These are phyloP conservation scores for Penicillium aurantiogriseum DNA, from an alignment of 2,329 filamentous ascomycete genomes.

Conservation along the genomic window DNA sequence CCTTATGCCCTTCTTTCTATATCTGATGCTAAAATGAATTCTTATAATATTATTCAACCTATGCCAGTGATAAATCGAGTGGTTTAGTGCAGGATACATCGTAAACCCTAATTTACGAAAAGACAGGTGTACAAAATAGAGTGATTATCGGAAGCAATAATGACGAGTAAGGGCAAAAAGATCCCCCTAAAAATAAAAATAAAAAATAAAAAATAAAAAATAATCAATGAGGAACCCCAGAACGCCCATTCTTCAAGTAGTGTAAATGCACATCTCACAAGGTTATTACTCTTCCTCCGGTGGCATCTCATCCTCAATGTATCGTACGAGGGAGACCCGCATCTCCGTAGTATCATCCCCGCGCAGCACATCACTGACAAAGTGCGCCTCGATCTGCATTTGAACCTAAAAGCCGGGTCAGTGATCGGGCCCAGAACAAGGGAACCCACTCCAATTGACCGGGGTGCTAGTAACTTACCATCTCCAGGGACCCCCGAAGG, in stretches of 20 bases:
- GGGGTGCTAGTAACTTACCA: slow-evolving; percentile 59
- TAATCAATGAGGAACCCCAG: neutral
- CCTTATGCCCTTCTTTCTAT: neutral
- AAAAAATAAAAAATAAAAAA: neutral
- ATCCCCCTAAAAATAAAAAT: neutral
- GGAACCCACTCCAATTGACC: slow-evolving; percentile 9
- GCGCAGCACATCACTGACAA: slow-evolving; percentile 87
- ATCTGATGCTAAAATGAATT: neutral
- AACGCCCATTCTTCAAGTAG: slow-evolving; percentile 8
- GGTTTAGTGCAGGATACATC: slow-evolving; percentile 24
- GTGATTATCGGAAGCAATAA: neutral
- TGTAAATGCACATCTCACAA: slow-evolving; percentile 24
- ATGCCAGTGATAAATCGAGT: slow-evolving; percentile 22
- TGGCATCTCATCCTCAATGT: slow-evolving; percentile 96
- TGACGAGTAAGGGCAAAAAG: neutral
- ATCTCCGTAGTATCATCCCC: slow-evolving; percentile 98
- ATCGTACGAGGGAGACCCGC: slow-evolving; percentile 85
- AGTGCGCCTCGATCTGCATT: slow-evolving; percentile 97
- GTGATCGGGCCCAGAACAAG: slow-evolving; percentile 18
- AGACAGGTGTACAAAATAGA: neutral
- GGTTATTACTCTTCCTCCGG: slow-evolving; percentile 80
- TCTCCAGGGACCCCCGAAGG: slow-evolving; percentile 84
- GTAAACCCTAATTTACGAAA: slow-evolving; percentile 21
- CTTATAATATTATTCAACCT: slow-evolving; percentile 1
- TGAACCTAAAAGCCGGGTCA: slow-evolving; percentile 59